These are phyloP conservation scores for Taxawa tesnikishii DNA, from an alignment of 2,329 filamentous ascomycete species.

Conservation along the genomic window DNA sequence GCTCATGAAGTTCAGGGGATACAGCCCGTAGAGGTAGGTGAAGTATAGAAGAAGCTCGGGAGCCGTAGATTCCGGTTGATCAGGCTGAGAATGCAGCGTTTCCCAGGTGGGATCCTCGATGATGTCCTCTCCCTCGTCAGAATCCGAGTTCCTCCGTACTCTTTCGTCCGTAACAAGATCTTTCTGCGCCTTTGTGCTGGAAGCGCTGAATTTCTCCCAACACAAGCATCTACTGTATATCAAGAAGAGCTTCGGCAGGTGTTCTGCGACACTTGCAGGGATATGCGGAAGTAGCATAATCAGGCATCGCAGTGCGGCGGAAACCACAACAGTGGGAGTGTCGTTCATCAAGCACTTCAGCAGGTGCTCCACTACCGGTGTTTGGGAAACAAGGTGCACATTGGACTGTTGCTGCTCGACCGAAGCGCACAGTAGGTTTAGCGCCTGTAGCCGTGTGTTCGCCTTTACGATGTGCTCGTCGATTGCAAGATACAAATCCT, in stretches of 20 bases:
- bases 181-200: conserved; percentile 19
- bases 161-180: conserved; percentile 22
- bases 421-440: conserved; percentile 60
- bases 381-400: conserved; percentile 60
- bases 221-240: conserved; percentile 71
- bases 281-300: conserved; percentile 78
- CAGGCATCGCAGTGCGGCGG: conserved; percentile 59
- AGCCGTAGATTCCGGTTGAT: conserved; percentile 48
- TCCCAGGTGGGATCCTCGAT: conserved; percentile 46
- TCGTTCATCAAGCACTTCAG: conserved; percentile 65
- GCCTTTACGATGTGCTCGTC: conserved; percentile 54
- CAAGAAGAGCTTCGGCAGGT: conserved; percentile 64
- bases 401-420: conserved; percentile 68
- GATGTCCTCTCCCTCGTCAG: conserved; percentile 24
- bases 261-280: conserved; percentile 55
- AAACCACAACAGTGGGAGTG: conserved; percentile 65
- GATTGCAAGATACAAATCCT: conserved; percentile 54
- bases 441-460: conserved; percentile 49
- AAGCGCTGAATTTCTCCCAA: conserved; percentile 49
- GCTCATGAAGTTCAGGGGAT: conserved; percentile 76
- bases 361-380: conserved; percentile 57
- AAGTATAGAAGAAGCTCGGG: conserved; percentile 64
- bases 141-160: conserved; percentile 9
- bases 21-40: conserved; percentile 70
- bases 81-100: conserved; percentile 47